Conservation (phyloP, 2,329 filamentous ascomycete genomes). For the Xylariaceae sp. region DNA sequence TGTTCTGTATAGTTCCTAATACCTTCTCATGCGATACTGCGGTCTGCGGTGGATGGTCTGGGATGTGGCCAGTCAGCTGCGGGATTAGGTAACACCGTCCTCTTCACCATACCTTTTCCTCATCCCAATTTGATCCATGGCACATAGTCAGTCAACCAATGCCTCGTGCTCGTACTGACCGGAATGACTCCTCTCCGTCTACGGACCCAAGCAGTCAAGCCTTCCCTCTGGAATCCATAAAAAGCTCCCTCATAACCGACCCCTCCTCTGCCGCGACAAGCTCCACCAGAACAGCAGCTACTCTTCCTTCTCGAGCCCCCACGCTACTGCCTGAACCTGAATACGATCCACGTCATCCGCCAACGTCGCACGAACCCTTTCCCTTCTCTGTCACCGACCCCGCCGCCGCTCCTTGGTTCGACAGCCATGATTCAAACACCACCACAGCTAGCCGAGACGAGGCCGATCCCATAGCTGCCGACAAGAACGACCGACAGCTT, state of each 20-base stretch:
- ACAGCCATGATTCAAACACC: constrained; percentile 25
- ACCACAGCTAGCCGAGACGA: constrained; percentile 14
- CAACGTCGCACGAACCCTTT: constrained; percentile 16
- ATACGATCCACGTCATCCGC: constrained; percentile 12
- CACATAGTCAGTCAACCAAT: constrained; percentile 12
- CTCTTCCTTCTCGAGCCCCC: not conserved
- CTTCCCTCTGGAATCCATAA: constrained; percentile 27
- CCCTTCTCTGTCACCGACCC: constrained; percentile 10
- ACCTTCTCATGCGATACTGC: not conserved
- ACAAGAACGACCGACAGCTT: constrained; percentile 15
- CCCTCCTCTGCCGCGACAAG: constrained; percentile 18
- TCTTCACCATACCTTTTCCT: too few relatives aligned
- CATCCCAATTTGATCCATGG: too few relatives aligned
- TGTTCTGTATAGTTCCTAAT: not conserved
- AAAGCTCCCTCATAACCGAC: constrained; percentile 9
- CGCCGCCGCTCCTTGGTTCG: constrained; percentile 15
- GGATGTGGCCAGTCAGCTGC: not conserved
- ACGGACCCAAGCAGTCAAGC: constrained; percentile 21
- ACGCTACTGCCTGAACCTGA: not conserved
- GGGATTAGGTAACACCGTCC: not conserved
- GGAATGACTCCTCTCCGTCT: constrained; percentile 13
- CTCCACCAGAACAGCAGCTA: constrained; percentile 18
- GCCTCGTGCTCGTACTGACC: constrained; percentile 15
- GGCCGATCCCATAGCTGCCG: constrained; percentile 19
- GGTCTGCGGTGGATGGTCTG: not conserved